Base-by-base conservation (phyloP, 2,329 filamentous ascomycete species). In the Fusarium caatingaense region DNA sequence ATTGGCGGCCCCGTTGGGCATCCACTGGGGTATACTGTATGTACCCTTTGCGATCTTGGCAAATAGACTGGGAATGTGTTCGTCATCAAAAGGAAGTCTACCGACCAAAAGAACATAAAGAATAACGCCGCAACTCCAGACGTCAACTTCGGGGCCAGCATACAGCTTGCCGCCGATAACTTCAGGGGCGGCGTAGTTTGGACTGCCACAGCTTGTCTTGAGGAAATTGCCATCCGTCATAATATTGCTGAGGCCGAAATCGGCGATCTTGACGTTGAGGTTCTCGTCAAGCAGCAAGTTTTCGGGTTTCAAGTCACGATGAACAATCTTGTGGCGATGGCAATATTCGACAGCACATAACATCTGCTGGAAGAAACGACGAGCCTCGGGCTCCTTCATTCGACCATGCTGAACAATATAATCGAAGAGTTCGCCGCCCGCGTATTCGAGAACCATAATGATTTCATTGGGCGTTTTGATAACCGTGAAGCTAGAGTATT, bases 181-280 rank as follows among this genome's bases (percentile, higher is more conserved):
- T 80, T 99, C 96, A 9, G 96, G 96, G 2, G 96, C 96, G 15
- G 96, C 96, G 80, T 99, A 99, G 81, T 99, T 99, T 44, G 96
- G 96, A 78, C 95, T 98, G 56, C 96, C 96, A 76, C 96, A 99
- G 79, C 94, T 98, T 2, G 96, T 99, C 83, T 98, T 98, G 76
- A 99, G 88, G 78, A 99, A 99, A 79, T 99, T 99, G 27, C 96
- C 96, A 78, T 99, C 96, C 0, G 96, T 98, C 96, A 99, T 99
- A 82, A 99, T 99, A 79, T 99, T 99, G 84, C 95, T 98, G 60
- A 99, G 86, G 61, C 96, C 96, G 74, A 99, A 99, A 82, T 99
- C 96, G 76, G 96, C 96, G 83, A 99, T 99, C 84, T 99, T 99
- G 82, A 99, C 95, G 76, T 99, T 98, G 77, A 97, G 91, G 64